A percentile compares a stretch with the other conserved stretches of the same genome.
These are phyloP conservation scores for Phycomyces nitens DNA, from an alignment of 192 early-diverging fungal genomes.

Conservation along the genomic window DNA sequence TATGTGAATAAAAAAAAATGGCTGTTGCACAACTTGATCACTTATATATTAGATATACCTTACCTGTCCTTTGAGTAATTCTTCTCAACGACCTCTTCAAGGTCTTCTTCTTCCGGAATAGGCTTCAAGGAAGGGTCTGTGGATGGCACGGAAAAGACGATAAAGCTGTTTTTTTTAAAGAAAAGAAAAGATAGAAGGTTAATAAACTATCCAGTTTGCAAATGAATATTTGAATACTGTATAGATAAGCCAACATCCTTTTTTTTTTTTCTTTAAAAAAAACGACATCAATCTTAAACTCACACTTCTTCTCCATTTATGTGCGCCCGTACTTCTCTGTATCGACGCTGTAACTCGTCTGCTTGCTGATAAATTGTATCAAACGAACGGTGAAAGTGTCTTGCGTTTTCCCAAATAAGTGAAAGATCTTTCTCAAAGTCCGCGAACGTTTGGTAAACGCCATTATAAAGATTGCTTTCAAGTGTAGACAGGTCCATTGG, in stretches of 20 bases:
- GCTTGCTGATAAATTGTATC: slow-evolving; percentile 25
- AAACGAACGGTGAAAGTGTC: slow-evolving; percentile 16
- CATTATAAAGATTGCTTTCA: slow-evolving; percentile 46
- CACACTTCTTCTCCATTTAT: slow-evolving; percentile 7
- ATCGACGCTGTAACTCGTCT: not conserved
- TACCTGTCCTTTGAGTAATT: too few species aligned
- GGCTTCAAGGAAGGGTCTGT: not conserved
- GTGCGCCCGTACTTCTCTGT: not conserved
- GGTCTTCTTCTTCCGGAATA: slow-evolving; percentile 7
- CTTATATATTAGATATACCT: too few species aligned
- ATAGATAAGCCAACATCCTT: too few species aligned
- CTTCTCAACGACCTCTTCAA: too few species aligned
- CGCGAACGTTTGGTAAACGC: slow-evolving; percentile 27
- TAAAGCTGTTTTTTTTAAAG: not conserved
- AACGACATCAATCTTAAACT: too few species aligned
- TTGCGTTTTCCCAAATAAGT: slow-evolving; percentile 43
- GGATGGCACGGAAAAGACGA: not conserved
- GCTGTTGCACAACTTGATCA: too few species aligned
- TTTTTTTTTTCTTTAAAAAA: too few species aligned
- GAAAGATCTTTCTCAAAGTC: slow-evolving; percentile 42
- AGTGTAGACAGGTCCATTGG: slow-evolving; percentile 51
- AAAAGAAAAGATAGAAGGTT: too few species aligned
- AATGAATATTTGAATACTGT: not conserved
- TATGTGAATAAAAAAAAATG: not conserved
- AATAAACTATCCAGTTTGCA: too few species aligned